Percentiles rank a stretch among this genome's conserved stretches.
phyloP scores from a whole-genome alignment of 805 yeast species.

The Blastobotrys mokoenaii region DNA sequence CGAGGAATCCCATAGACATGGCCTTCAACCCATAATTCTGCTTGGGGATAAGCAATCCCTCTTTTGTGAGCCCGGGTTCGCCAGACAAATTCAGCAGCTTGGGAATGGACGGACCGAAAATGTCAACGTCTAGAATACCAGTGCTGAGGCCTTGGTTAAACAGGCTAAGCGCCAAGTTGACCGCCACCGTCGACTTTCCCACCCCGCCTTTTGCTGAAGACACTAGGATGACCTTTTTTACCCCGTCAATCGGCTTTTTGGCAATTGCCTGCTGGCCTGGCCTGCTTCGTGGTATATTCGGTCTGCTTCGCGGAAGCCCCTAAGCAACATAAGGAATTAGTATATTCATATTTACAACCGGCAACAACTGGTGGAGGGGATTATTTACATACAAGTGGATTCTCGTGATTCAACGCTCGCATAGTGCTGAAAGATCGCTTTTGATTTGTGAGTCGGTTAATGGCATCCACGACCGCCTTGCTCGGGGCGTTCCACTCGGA shows the following conservation, averaged over 20 bases:
- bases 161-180: constrained; percentile 59
- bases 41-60: constrained; percentile 57
- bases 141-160: constrained; percentile 44
- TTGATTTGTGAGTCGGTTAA: constrained; percentile 15
- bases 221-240: constrained; percentile 52
- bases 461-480: constrained; percentile 21
- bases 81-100: constrained; percentile 58
- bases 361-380: neutral
- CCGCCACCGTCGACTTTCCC: constrained; percentile 65
- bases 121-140: constrained; percentile 71
- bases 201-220: constrained; percentile 79
- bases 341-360: constrained; percentile 1
- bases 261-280: constrained; percentile 38
- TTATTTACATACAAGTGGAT: constrained; percentile 42
- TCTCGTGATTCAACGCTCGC: constrained; percentile 32
- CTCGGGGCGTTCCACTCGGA: constrained; percentile 25
- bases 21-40: constrained; percentile 67
- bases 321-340: constrained; percentile 10
- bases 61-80: constrained; percentile 49
- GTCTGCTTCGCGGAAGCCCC: constrained; percentile 34
- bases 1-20: constrained; percentile 85
- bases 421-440: constrained; percentile 23
- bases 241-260: constrained; percentile 47
- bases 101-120: constrained; percentile 82
- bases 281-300: constrained; percentile 35